A percentile compares a stretch with the other conserved stretches of the same genome.
These are phyloP conservation scores for Cladosporium sp. DNA, from an alignment of 2,329 filamentous ascomycete genomes.

Conservation along the genomic window DNA sequence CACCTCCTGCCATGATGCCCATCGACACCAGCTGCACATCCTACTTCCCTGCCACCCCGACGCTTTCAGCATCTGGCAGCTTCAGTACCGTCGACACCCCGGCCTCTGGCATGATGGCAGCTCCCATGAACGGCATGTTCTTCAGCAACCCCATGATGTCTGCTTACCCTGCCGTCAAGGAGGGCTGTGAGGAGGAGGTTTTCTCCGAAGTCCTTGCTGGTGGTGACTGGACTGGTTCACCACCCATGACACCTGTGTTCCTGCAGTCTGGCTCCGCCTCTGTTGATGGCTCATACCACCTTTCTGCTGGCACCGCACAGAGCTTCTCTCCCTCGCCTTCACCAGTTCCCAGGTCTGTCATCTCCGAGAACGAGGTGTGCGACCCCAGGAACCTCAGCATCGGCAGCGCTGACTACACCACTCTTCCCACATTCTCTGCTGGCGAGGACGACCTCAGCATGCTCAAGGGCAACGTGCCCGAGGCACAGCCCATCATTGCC, in stretches of 20 bases:
- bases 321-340: slow-evolving; percentile 76
- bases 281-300: slow-evolving; percentile 64
- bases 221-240: slow-evolving; percentile 78
- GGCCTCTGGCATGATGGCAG: slow-evolving; percentile 74
- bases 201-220: slow-evolving; percentile 71
- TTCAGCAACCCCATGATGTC: slow-evolving; percentile 32
- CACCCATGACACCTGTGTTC: slow-evolving; percentile 83
- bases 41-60: slow-evolving; percentile 82
- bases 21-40: slow-evolving; percentile 74
- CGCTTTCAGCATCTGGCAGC: slow-evolving; percentile 82
- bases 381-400: slow-evolving; percentile 90
- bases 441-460: slow-evolving; percentile 55
- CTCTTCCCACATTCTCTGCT: slow-evolving; percentile 62
- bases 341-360: slow-evolving; percentile 70
- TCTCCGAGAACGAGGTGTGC: slow-evolving; percentile 72
- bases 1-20: slow-evolving; percentile 54
- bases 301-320: slow-evolving; percentile 73
- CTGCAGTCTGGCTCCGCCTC: slow-evolving; percentile 65
- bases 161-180: slow-evolving; percentile 67
- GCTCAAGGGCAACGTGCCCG: slow-evolving; percentile 46
- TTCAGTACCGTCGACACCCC: slow-evolving; percentile 81
- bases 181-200: slow-evolving; percentile 69
- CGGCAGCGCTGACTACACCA: slow-evolving; percentile 64
- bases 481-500: slow-evolving; percentile 34
- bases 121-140: slow-evolving; percentile 69